Base-by-base conservation (phyloP, 225 moss, liverwort and hornwort genomes). In the Marchantia polymorpha region DNA sequence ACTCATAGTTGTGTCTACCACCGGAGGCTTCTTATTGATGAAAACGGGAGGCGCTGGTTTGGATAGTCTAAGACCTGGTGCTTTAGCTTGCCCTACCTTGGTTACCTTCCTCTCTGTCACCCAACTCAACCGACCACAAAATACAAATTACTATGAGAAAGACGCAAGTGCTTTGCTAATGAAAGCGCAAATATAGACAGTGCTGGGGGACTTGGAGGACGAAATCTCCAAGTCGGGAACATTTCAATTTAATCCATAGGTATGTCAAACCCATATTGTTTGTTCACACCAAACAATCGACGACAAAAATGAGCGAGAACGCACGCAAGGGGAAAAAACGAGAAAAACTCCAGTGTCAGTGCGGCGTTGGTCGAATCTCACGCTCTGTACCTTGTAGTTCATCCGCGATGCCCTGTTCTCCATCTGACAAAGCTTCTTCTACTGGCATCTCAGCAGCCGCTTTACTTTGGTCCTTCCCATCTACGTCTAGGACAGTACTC, bases 51-150 rank as follows among this genome's bases (percentile, higher is more conserved):
- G n/a, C 14, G 51, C 49, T 26, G 72, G 71, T 80, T 47, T 73
- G 51, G 80, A 80, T 59, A 80, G 27, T 26, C 8, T 73, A 25
- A 73, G 73, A 61, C 72, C 29, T 73, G 80, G 52, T 51, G 80
- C 30, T 51, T 9, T 52, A 26, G 69, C 54, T 69, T 66, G 55
- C 31, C 79, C 55, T 47, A 69, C 12, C 70, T 47, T 65, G 8
- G 67, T 15, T 26, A 67, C 10, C 54, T 17, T 78, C 70, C 48
- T 79, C 31, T 72, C 69, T 79, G 69, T 20, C 77, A 73, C 15
- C 39, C 53, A 54, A 73, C 73, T 71, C 53, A 73, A 73, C 26
- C n/a, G 54, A 0, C 26, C 27, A 4, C 27, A 72, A 23, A 6
- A 64, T 0, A 27, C 10, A 27, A 64, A 22, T 64, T 20, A 17